Evolutionary conservation across 2,329 filamentous ascomycete genomes (phyloP).

Genomic region (Fusarium coffeatum): DNA sequence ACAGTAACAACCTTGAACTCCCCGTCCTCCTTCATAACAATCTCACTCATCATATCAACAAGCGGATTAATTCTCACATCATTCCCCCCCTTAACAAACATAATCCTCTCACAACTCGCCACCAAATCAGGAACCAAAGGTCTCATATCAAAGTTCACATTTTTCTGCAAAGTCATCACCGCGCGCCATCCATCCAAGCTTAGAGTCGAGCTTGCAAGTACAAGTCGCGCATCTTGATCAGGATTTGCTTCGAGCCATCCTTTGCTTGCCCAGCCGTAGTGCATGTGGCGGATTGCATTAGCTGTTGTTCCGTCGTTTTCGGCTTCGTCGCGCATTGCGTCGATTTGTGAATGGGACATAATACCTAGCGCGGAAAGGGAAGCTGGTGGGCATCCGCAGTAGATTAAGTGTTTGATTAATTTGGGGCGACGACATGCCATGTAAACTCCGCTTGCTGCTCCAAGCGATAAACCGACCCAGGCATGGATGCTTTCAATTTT

Average conservation of each 20-base stretch:
- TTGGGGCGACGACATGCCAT: neutral
- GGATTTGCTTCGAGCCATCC: neutral
- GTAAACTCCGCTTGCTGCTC: constrained; percentile 2
- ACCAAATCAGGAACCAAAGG: neutral
- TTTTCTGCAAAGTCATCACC: constrained; percentile 9
- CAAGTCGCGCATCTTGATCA: neutral
- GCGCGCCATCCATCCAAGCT: neutral
- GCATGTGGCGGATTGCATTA: constrained; percentile 2
- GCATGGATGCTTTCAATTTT: neutral
- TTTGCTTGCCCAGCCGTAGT: constrained; percentile 18
- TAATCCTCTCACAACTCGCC: neutral
- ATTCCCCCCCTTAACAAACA: neutral
- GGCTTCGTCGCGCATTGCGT: neutral
- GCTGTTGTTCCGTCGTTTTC: constrained; percentile 1
- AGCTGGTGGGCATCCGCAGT: neutral
- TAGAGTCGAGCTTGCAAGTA: neutral
- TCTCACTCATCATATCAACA: constrained; percentile 5
- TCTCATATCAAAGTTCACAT: constrained; percentile 3
- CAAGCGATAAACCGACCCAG: constrained; percentile 13
- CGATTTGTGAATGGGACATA: neutral
- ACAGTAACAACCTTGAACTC: neutral
- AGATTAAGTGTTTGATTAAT: neutral
- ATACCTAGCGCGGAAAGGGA: neutral
- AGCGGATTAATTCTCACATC: neutral
- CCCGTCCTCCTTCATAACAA: neutral